Percentiles rank a stretch among this genome's conserved stretches.
These are phyloP conservation scores for Colletotrichum chlorophyti DNA, from an alignment of 2,329 filamentous ascomycete genomes.

Conservation along the genomic window DNA sequence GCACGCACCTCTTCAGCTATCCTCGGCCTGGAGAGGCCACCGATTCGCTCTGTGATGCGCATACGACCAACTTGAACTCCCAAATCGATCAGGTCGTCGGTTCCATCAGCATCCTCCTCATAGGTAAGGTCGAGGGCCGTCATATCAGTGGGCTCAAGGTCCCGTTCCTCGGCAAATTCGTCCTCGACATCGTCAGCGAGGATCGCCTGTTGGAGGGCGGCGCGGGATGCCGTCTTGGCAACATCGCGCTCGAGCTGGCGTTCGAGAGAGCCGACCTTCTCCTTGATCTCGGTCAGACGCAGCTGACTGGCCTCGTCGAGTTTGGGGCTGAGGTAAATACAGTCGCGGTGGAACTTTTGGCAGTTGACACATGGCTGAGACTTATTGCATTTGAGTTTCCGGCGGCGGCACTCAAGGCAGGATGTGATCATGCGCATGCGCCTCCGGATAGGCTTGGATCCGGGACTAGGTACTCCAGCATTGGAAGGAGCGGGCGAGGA, in stretches of 20 bases:
- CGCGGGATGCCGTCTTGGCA: conserved; percentile 50
- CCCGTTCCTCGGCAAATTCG: conserved; percentile 65
- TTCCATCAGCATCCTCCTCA: conserved; percentile 64
- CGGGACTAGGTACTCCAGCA: conserved; percentile 3
- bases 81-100: conserved; percentile 72
- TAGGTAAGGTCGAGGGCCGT: conserved; percentile 72
- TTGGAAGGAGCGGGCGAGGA: conserved; percentile 12
- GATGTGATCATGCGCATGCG: conserved; percentile 73
- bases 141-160: conserved; percentile 68
- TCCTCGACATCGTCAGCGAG: conserved; percentile 59
- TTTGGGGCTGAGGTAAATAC: conserved; percentile 69
- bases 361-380: conserved; percentile 74
- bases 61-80: conserved; percentile 76
- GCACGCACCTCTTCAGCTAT: conserved; percentile 71
- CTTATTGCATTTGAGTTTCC: conserved; percentile 83
- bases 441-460: conserved; percentile 56
- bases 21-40: conserved; percentile 74
- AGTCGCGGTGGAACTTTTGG: conserved; percentile 58
- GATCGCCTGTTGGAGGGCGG: conserved; percentile 43
- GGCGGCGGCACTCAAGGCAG: conserved; percentile 74
- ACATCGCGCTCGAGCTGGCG: conserved; percentile 73
- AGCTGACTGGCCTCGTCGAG: conserved; percentile 74
- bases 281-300: conserved; percentile 78
- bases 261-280: conserved; percentile 77
- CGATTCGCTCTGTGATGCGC: conserved; percentile 76